Evolutionary conservation across 345 rosid genomes (phyloP), one percentile per base, ranked within the genome.

Genomic region (Fremontodendron californicum): DNA sequence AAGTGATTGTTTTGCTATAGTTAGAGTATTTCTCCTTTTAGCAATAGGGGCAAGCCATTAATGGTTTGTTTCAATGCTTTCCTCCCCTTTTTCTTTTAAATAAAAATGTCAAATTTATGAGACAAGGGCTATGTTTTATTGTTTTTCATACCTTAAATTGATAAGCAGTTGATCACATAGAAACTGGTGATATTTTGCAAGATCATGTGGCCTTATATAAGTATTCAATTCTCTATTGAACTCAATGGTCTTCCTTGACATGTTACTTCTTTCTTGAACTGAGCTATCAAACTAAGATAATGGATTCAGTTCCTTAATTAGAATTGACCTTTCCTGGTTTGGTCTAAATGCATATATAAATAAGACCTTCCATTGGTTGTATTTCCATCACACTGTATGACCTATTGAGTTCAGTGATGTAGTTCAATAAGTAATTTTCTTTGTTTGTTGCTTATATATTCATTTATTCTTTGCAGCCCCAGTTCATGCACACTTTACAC

Each of bases 391-490:
- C 19, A 11, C 23, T 27, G 12, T 29, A 51, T 39, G 43, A 13
- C 27, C 21, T 18, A 46, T 75, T 35, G 55, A 64, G 45, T 46
- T 8, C 45, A 33, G 7, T 48, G 60, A 21, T 66, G 62, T 37
- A 27, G 21, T 76, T 66, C 39, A 6, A 3, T 62, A 10, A 18
- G 18, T 33, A 27, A 23, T 10, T 46, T 62, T 29, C 37, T n/a
- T 55, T 57, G 51, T 18, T 46, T 21, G 74, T 71, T 77, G 19
- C 67, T 67, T 66, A 67, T 69, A 51, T 46, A 15, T 66, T 55
- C 27, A 35, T 52, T 49, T 33, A 6, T 66, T 16, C 18, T 16
- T 67, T 77, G 79, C 79, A 77, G 79, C 79, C 16, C 61, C 79
- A 12, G 73, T 77, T 42, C 79, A 77, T 70, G 65, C 74, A 10